Conservation (phyloP, 306 rosid genomes). For the Castanospermum australe region DNA sequence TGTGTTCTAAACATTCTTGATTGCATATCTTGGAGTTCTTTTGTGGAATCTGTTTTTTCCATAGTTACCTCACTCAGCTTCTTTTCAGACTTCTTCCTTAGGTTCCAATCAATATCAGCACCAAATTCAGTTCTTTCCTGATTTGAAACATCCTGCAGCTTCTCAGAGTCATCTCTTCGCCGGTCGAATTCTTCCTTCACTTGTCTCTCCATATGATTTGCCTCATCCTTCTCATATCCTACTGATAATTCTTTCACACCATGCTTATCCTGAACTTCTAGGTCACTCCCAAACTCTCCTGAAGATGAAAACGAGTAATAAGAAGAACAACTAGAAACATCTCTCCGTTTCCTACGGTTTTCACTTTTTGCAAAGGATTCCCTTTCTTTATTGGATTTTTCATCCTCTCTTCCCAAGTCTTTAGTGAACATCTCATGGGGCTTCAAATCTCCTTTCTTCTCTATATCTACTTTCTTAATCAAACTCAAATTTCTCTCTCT, state of each 20-base stretch:
- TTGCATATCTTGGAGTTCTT: conserved; percentile 43
- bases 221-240: conserved; percentile 39
- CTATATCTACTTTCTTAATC: conserved; percentile 42
- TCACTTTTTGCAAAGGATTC: conserved; percentile 35
- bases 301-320: conserved; percentile 71
- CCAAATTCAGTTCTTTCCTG: conserved; percentile 36
- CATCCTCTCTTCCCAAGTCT: conserved; percentile 40
- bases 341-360: conserved; percentile 45
- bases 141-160: conserved; percentile 22
- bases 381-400: conserved; percentile 32
- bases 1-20: conserved; percentile 32
- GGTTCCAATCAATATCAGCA: conserved; percentile 49
- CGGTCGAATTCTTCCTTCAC: conserved; percentile 40
- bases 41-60: conserved; percentile 43
- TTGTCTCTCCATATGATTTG: conserved; percentile 34
- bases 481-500: conserved; percentile 46
- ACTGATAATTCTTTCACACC: conserved; percentile 51
- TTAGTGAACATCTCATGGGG: conserved; percentile 21
- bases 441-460: conserved; percentile 38
- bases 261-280: conserved; percentile 56
- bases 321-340: conserved; percentile 80
- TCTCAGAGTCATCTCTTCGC: conserved; percentile 27
- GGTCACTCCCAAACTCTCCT: conserved; percentile 63
- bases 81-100: conserved; percentile 73
- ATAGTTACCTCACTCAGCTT: conserved; percentile 39